Conservation (phyloP, 805 yeast species). For the Candida awuae region DNA sequence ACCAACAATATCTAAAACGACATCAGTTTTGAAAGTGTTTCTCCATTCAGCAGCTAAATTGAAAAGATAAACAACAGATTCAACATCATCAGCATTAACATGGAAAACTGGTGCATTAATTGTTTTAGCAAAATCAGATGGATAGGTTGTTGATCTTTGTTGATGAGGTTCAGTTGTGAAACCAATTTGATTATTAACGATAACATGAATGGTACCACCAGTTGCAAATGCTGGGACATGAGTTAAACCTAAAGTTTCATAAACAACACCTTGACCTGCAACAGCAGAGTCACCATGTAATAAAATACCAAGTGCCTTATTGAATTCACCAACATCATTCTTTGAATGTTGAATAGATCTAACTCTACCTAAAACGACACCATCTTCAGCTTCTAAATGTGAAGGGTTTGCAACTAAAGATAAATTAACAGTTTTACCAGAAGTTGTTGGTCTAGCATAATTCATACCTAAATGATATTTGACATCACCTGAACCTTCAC, state of each 20-base stretch:
- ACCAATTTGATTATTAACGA: slow-evolving; percentile 97
- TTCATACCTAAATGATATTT: slow-evolving; percentile 99
- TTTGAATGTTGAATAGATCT: slow-evolving; percentile 92
- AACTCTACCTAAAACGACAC: slow-evolving; percentile 96
- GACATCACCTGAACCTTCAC: slow-evolving; percentile 99
- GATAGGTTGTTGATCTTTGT: slow-evolving; percentile 96
- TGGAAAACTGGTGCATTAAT: slow-evolving; percentile 99
- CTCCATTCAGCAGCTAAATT: slow-evolving; percentile 98
- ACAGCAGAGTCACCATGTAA: slow-evolving; percentile 99
- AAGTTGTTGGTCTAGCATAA: slow-evolving; percentile 97
- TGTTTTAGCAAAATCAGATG: slow-evolving; percentile 94
- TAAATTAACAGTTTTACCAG: slow-evolving; percentile 92
- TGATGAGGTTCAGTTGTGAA: slow-evolving; percentile 98
- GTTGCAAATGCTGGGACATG: slow-evolving; percentile 91
- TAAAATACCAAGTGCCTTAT: slow-evolving; percentile 85
- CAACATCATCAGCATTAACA: slow-evolving; percentile 97
- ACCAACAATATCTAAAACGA: slow-evolving; percentile 93
- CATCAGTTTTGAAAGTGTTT: slow-evolving; percentile 93
- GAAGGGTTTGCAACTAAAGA: slow-evolving; percentile 98
- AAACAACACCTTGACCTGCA: slow-evolving; percentile 98
- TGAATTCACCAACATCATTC: slow-evolving; percentile 71
- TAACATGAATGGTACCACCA: slow-evolving; percentile 96
- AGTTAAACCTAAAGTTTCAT: slow-evolving; percentile 95
- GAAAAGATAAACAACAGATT: slow-evolving; percentile 84
- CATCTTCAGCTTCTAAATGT: slow-evolving; percentile 98